A percentile compares a stretch with the other conserved stretches of the same genome.
Conservation (phyloP, 805 yeast genomes). For the Yarrowia bubula region DNA sequence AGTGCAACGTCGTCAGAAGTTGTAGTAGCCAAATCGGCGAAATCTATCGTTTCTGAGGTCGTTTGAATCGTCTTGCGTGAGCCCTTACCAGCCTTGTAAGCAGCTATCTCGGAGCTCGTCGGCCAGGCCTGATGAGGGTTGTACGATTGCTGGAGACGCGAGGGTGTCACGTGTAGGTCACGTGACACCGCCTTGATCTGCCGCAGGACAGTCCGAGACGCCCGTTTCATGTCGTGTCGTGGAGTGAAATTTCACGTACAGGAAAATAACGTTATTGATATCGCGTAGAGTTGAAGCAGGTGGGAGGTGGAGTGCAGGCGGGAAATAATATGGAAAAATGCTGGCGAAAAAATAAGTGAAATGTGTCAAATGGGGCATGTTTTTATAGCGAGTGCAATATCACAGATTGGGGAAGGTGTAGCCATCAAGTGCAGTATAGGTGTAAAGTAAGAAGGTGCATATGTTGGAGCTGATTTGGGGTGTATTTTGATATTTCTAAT, state of each 20-base stretch:
- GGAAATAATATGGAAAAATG: no score
- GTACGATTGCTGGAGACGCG: background rate
- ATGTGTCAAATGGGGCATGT: no score
- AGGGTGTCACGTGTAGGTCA: background rate
- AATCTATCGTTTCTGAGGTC: background rate
- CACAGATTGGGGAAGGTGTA: no score
- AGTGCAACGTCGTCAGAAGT: background rate
- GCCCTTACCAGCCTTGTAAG: background rate
- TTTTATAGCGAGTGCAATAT: no score
- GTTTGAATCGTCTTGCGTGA: background rate
- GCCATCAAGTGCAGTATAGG: no score
- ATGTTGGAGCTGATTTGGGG: no score
- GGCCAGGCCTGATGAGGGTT: background rate
- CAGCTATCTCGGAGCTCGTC: constrained; percentile 1
- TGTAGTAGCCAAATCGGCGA: background rate
- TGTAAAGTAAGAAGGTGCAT: no score
- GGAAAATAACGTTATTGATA: background rate
- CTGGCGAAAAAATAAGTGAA: no score
- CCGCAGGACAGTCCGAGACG: background rate
- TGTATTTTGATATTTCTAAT: no score
- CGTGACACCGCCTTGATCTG: background rate
- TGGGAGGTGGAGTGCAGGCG: no score
- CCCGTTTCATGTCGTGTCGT: background rate
- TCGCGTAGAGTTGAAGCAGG: background rate
- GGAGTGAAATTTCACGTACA: background rate